Conservation (phyloP, 345 rosid species). For the Salix dunnii region DNA sequence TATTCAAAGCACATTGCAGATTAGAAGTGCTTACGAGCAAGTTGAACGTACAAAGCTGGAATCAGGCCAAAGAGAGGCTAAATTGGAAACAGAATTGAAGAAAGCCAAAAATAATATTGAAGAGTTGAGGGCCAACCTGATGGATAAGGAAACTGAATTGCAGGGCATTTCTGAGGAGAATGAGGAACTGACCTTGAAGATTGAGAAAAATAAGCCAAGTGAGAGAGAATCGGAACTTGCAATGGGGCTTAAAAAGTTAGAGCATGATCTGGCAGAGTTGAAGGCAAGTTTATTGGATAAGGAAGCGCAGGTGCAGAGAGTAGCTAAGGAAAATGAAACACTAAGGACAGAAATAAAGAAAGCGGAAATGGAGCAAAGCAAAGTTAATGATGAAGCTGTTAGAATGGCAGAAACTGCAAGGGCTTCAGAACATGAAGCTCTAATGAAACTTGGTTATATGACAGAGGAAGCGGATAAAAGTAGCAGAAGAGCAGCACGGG, state of each 20-base stretch:
- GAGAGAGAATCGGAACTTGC: slow-evolving; percentile 41
- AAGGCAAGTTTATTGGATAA: slow-evolving; percentile 47
- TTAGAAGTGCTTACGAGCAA: slow-evolving; percentile 77
- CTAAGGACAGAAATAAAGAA: slow-evolving; percentile 52
- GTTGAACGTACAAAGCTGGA: slow-evolving; percentile 53
- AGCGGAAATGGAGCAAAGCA: slow-evolving; percentile 45
- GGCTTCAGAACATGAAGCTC: slow-evolving; percentile 60
- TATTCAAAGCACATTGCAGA: slow-evolving; percentile 79
- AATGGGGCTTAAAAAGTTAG: slow-evolving; percentile 49
- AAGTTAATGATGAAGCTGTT: slow-evolving; percentile 40
- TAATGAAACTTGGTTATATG: slow-evolving; percentile 49
- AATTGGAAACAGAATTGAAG: slow-evolving; percentile 51
- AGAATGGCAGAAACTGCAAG: slow-evolving; percentile 43
- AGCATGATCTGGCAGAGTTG: slow-evolving; percentile 49
- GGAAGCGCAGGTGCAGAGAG: slow-evolving; percentile 45
- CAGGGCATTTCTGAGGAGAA: slow-evolving; percentile 72
- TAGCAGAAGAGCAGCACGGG: slow-evolving; percentile 56
- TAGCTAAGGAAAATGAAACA: slow-evolving; percentile 48
- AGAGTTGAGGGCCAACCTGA: slow-evolving; percentile 63
- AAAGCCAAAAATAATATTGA: slow-evolving; percentile 41
- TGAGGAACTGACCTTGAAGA: slow-evolving; percentile 47
- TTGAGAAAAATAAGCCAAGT: slow-evolving; percentile 34
- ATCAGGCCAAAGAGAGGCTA: slow-evolving; percentile 50
- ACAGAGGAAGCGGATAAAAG: slow-evolving; percentile 74
- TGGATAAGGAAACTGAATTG: slow-evolving; percentile 82